A percentile compares a stretch with the other conserved stretches of the same genome.
phyloP scores from a whole-genome alignment of 2,329 filamentous ascomycete genomes.

The Dactylonectria estremocensis region DNA sequence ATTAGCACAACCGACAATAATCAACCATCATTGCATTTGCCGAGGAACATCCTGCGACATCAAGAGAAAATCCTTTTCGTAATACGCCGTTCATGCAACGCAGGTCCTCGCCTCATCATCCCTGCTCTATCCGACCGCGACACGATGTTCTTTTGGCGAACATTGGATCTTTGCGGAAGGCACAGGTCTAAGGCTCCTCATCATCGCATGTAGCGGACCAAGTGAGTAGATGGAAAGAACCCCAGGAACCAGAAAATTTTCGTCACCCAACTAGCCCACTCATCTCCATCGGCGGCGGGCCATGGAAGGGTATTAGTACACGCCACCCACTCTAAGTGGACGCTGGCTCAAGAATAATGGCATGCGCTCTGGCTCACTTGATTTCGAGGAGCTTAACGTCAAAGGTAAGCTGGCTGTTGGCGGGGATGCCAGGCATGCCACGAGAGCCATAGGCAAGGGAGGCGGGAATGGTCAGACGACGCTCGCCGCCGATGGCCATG shows the following conservation, averaged over 20 bases:
- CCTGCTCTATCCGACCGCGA: constrained; percentile 51
- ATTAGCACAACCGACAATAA: constrained; percentile 41
- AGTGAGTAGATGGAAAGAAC: constrained; percentile 41
- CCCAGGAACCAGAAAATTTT: constrained; percentile 29
- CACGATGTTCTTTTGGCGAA: constrained; percentile 32
- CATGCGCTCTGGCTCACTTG: constrained; percentile 70
- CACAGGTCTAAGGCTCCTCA: constrained; percentile 65
- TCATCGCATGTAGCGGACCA: constrained; percentile 54
- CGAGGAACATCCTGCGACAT: constrained; percentile 29
- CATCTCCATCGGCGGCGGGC: constrained; percentile 30
- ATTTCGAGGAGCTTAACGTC: constrained; percentile 90
- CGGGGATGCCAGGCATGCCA: constrained; percentile 86
- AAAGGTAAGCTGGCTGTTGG: constrained; percentile 92
- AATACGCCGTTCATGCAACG: constrained; percentile 67
- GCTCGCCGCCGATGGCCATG: constrained; percentile 95
- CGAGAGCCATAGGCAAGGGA: constrained; percentile 92
- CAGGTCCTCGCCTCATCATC: constrained; percentile 66
- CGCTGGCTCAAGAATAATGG: constrained; percentile 28
- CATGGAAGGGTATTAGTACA: constrained; percentile 46
- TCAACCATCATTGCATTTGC: constrained; percentile 33
- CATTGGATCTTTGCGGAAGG: constrained; percentile 48
- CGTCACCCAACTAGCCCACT: constrained; percentile 29
- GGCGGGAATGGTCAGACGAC: constrained; percentile 90
- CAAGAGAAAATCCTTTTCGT: constrained; percentile 54
- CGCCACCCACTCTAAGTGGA: constrained; percentile 33